Conservation (phyloP, 352 stramenopile species). For the Globisporangium radiosum region DNA sequence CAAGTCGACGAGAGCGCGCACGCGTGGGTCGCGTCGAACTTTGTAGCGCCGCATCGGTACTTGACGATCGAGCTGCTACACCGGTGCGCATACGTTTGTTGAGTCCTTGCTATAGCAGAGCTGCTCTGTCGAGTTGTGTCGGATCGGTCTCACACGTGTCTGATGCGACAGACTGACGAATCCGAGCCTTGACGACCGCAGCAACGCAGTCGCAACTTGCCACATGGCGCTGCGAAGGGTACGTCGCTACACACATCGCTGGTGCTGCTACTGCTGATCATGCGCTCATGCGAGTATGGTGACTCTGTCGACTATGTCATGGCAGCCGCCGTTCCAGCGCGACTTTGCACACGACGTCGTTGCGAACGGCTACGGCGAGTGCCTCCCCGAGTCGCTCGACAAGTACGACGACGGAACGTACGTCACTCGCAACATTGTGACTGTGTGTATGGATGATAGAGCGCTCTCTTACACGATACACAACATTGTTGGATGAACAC, state of each 20-base stretch:
- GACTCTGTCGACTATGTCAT: no score
- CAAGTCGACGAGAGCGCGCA: conserved; percentile 66
- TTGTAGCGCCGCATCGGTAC: conserved; percentile 56
- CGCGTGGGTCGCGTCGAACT: conserved; percentile 60
- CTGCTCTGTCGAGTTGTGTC: no score
- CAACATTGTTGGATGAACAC: background rate
- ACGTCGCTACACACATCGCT: background rate
- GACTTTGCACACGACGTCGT: conserved; percentile 64
- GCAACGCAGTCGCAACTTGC: conserved; percentile 36
- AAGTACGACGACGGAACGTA: conserved; percentile 65
- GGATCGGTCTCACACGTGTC: background rate
- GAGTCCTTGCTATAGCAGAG: background rate
- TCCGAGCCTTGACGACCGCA: conserved; percentile 7
- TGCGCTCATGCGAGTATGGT: no score
- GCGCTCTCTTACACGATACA: background rate
- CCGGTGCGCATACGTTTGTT: conserved; percentile 22
- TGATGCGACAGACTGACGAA: conserved; percentile 6
- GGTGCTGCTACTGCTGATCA: no score
- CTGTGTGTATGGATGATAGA: background rate
- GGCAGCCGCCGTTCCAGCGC: conserved; percentile 34
- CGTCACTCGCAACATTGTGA: conserved; percentile 8
- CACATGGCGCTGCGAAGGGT: conserved; percentile 43
- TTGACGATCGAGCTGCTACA: conserved; percentile 57
- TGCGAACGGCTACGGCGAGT: conserved; percentile 51
- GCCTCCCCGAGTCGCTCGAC: conserved; percentile 44